Conservation (phyloP, 208 protist species). For the Trypanosoma brucei region DNA sequence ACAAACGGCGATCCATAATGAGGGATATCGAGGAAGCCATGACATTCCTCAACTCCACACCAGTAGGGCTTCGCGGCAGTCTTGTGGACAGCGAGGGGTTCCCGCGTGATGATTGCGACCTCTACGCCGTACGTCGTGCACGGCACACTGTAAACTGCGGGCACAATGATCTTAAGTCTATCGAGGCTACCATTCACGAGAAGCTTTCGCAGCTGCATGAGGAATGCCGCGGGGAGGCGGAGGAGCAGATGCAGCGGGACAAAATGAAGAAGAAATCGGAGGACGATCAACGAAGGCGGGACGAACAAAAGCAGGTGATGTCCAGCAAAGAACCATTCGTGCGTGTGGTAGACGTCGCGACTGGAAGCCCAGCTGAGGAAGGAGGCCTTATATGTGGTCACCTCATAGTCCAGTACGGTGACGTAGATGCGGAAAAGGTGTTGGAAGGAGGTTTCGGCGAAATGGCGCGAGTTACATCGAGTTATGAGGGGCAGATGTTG, state of each 20-base stretch:
- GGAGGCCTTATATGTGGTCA: constrained; percentile 43
- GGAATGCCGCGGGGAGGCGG: constrained; percentile 39
- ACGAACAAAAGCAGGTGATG: constrained; percentile 11
- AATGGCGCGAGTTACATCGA: constrained; percentile 31
- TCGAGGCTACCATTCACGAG: constrained; percentile 49
- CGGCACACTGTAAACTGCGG: constrained; percentile 59
- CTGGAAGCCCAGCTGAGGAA: constrained; percentile 50
- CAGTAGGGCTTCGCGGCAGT: constrained; percentile 51
- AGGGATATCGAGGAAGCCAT: constrained; percentile 47
- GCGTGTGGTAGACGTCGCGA: constrained; percentile 32
- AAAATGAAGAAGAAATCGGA: background rate
- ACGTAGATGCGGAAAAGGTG: constrained; percentile 35
- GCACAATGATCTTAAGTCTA: constrained; percentile 57
- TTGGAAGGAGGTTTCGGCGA: constrained; percentile 27
- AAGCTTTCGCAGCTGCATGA: constrained; percentile 57
- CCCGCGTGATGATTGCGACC: constrained; percentile 75
- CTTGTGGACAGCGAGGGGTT: constrained; percentile 80
- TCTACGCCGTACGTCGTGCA: constrained; percentile 76
- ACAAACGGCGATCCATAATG: constrained; percentile 32
- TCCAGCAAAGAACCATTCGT: constrained; percentile 36
- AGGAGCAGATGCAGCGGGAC: constrained; percentile 47
- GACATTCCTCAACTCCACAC: constrained; percentile 54
- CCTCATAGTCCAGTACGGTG: constrained; percentile 58
- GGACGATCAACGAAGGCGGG: background rate
- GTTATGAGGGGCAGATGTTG: constrained; percentile 41